Evolutionary conservation across 2,329 filamentous ascomycete species (phyloP).

Genomic region (Dothidotthia symphoricarpi): DNA sequence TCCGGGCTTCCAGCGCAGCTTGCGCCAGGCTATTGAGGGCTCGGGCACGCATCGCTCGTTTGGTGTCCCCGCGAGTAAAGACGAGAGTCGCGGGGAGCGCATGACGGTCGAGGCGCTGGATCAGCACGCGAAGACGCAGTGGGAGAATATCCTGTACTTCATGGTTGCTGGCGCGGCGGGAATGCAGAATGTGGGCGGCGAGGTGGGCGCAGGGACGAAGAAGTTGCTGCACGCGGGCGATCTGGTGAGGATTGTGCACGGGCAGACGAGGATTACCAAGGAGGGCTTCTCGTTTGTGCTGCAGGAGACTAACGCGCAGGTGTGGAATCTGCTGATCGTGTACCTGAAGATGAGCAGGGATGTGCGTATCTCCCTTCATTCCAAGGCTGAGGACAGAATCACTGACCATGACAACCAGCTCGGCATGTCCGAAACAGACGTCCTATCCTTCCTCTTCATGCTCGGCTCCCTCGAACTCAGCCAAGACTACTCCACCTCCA

Average conservation of each 20-base stretch:
- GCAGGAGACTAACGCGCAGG: slow-evolving; percentile 93
- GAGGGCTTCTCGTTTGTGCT: slow-evolving; percentile 92
- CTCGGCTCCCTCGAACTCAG: slow-evolving; percentile 91
- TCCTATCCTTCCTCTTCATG: slow-evolving; percentile 94
- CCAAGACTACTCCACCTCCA: slow-evolving; percentile 82
- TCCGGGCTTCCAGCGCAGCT: slow-evolving; percentile 75
- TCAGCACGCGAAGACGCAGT: slow-evolving; percentile 79
- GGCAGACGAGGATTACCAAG: slow-evolving; percentile 74
- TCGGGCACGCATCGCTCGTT: slow-evolving; percentile 85
- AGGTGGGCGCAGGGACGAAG: slow-evolving; percentile 65
- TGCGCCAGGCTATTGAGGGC: slow-evolving; percentile 84
- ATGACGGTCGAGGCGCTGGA: slow-evolving; percentile 75
- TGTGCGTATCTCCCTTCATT: slow-evolving; percentile 31
- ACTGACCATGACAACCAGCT: slow-evolving; percentile 45
- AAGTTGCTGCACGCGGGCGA: slow-evolving; percentile 76
- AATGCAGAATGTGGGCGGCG: slow-evolving; percentile 41
- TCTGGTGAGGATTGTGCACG: slow-evolving; percentile 65
- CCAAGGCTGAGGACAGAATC: not conserved
- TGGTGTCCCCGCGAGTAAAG: slow-evolving; percentile 72
- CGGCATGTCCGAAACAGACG: slow-evolving; percentile 84
- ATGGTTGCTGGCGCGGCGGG: slow-evolving; percentile 75
- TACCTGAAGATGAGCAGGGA: slow-evolving; percentile 83
- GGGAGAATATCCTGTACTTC: slow-evolving; percentile 95
- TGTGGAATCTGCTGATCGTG: slow-evolving; percentile 91
- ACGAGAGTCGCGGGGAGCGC: slow-evolving; percentile 60